These are phyloP conservation scores for Fusarium marasasianum DNA, from an alignment of 2,329 filamentous ascomycete genomes.

Conservation along the genomic window DNA sequence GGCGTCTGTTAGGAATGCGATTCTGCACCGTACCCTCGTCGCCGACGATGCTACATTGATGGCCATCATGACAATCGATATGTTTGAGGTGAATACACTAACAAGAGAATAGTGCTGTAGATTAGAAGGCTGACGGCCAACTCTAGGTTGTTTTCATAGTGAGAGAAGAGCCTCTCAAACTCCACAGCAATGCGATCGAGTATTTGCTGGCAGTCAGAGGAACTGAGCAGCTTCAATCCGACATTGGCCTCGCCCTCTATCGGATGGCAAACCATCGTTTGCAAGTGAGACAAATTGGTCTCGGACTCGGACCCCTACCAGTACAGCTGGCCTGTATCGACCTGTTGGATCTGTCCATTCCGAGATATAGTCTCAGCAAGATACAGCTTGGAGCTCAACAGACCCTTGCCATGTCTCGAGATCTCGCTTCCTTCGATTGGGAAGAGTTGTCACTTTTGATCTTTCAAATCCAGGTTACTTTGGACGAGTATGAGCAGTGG, in stretches of 20 bases:
- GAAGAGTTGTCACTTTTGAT: neutral
- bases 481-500: neutral
- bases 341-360: neutral
- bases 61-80: neutral
- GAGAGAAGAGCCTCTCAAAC: neutral
- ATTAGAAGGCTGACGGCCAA: fast-evolving
- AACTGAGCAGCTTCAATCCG: neutral
- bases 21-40: neutral
- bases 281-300: neutral
- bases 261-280: neutral
- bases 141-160: neutral
- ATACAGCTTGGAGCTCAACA: neutral
- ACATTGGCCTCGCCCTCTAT: neutral
- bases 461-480: neutral
- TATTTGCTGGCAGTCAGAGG: neutral
- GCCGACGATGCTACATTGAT: neutral
- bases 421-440: neutral
- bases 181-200: neutral
- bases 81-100: neutral
- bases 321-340: neutral
- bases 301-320: neutral
- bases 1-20: neutral
- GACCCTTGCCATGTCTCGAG: neutral
- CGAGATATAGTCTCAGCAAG: neutral
- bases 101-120: fast-evolving